phyloP scores from a whole-genome alignment of 306 rosid species.

The Castanea sativa region DNA sequence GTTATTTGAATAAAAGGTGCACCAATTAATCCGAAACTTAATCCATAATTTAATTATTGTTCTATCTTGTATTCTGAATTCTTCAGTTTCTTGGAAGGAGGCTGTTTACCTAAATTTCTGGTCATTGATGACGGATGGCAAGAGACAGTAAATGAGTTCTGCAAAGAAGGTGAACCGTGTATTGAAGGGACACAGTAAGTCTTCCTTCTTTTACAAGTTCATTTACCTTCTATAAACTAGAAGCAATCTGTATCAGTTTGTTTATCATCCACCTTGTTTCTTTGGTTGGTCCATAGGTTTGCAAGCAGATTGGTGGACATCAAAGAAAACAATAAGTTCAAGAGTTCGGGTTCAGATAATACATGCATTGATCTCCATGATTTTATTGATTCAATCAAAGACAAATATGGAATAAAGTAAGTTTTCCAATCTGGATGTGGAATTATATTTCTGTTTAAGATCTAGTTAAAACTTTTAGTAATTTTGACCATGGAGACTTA shows the following conservation, averaged over 20 bases:
- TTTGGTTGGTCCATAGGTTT: conserved; percentile 36
- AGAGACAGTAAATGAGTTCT: conserved; percentile 43
- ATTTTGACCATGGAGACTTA: conserved; percentile 1
- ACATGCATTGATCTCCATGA: conserved; percentile 38
- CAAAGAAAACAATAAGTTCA: conserved; percentile 65
- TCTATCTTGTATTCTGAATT: background rate
- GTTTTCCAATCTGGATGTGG: conserved; percentile 18
- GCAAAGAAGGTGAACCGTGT: conserved; percentile 49
- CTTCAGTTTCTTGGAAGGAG: conserved; percentile 54
- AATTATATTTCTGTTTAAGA: background rate
- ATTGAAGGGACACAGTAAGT: conserved; percentile 62
- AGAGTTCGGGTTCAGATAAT: conserved; percentile 28
- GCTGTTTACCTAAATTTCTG: conserved; percentile 57
- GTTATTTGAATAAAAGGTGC: background rate
- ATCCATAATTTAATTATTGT: background rate
- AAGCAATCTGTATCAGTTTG: conserved; percentile 14
- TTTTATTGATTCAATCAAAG: conserved; percentile 52
- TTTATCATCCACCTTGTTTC: conserved; percentile 12
- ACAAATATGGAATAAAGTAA: conserved; percentile 58
- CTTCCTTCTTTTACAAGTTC: background rate
- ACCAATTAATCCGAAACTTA: background rate
- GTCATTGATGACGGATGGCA: conserved; percentile 84
- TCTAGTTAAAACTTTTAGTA: background rate
- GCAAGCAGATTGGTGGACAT: conserved; percentile 57
- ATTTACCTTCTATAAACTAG: background rate